Conservation (phyloP, 2,329 filamentous ascomycete genomes). For the Verticillium albo-atrum region DNA sequence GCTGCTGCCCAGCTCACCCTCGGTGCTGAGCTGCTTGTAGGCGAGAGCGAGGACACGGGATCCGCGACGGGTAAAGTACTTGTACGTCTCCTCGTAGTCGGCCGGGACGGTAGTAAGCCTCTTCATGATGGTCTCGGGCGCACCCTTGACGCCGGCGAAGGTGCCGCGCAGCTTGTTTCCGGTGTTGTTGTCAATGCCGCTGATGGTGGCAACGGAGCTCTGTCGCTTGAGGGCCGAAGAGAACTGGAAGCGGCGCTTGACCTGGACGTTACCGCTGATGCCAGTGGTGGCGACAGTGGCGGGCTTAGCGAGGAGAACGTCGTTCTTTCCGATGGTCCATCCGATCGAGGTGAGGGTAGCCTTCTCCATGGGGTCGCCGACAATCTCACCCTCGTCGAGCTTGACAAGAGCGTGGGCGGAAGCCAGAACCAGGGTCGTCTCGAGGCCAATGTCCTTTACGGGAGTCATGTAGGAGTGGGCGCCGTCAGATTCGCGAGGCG, state of each 20-base stretch:
- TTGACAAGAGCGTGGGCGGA: slow-evolving; percentile 95
- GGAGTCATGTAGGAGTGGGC: slow-evolving; percentile 75
- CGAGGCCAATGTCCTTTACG: slow-evolving; percentile 65
- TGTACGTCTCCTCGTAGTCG: slow-evolving; percentile 96
- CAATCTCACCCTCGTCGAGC: slow-evolving; percentile 92
- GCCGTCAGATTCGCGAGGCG: slow-evolving; percentile 67
- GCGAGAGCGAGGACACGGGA: slow-evolving; percentile 90
- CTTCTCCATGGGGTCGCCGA: slow-evolving; percentile 99
- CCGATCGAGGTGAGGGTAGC: slow-evolving; percentile 85
- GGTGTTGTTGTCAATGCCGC: slow-evolving; percentile 65
- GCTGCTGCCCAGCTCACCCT: slow-evolving; percentile 74
- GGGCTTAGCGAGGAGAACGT: slow-evolving; percentile 70
- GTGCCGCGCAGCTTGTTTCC: slow-evolving; percentile 77
- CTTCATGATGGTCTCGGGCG: slow-evolving; percentile 92
- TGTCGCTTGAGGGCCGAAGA: slow-evolving; percentile 95
- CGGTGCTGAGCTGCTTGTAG: slow-evolving; percentile 83
- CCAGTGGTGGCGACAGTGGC: slow-evolving; percentile 37
- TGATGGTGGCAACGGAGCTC: slow-evolving; percentile 84
- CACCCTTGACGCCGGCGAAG: slow-evolving; percentile 94
- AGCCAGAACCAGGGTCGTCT: slow-evolving; percentile 89
- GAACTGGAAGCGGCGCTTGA: slow-evolving; percentile 97
- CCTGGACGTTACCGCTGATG: slow-evolving; percentile 74
- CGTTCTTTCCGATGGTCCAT: slow-evolving; percentile 88
- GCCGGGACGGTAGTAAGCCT: slow-evolving; percentile 81
- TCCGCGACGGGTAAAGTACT: slow-evolving; percentile 94